Percentiles rank a stretch among this genome's conserved stretches.
phyloP scores from a whole-genome alignment of 257 asterid species.

The Datura wrightii region DNA sequence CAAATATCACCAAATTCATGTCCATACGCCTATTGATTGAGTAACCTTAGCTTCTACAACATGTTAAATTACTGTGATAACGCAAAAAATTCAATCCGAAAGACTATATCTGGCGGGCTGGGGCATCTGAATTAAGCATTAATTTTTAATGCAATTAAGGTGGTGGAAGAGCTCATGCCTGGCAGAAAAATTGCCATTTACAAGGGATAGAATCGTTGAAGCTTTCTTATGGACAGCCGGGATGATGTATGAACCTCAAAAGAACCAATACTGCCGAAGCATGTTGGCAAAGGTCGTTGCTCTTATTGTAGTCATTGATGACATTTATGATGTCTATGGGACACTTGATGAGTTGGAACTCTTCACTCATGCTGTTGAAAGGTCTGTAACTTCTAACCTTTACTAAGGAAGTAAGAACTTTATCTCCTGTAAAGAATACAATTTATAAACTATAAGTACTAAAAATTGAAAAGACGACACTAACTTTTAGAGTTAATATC shows the following conservation, averaged over 20 bases:
- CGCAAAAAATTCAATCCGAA: too few relatives aligned
- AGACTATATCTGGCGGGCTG: too few relatives aligned
- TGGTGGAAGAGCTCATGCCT: slow-evolving; percentile 23
- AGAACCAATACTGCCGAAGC: background rate
- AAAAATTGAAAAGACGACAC: too few relatives aligned
- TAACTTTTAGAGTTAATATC: too few relatives aligned
- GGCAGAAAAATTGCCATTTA: slow-evolving; percentile 27
- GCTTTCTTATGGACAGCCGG: slow-evolving; percentile 27
- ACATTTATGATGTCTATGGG: slow-evolving; percentile 32
- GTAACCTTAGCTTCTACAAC: too few relatives aligned
- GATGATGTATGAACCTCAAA: slow-evolving; percentile 26
- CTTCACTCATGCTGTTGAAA: slow-evolving; percentile 44
- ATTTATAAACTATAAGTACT: too few relatives aligned
- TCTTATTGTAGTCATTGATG: slow-evolving; percentile 27
- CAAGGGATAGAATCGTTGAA: slow-evolving; percentile 30
- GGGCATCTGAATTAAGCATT: too few relatives aligned
- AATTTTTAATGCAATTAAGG: background rate
- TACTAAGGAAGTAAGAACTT: too few relatives aligned
- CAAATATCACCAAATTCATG: too few relatives aligned
- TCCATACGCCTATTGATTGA: too few relatives aligned
- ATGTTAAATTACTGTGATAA: too few relatives aligned
- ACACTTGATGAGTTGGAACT: slow-evolving; percentile 37
- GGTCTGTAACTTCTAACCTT: slow-evolving; percentile 33
- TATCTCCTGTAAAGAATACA: too few relatives aligned
- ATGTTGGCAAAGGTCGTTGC: slow-evolving; percentile 36